Percentiles rank a stretch among this genome's conserved stretches.
Conservation (phyloP, 306 rosid species). For the Dicorynia guianensis region DNA sequence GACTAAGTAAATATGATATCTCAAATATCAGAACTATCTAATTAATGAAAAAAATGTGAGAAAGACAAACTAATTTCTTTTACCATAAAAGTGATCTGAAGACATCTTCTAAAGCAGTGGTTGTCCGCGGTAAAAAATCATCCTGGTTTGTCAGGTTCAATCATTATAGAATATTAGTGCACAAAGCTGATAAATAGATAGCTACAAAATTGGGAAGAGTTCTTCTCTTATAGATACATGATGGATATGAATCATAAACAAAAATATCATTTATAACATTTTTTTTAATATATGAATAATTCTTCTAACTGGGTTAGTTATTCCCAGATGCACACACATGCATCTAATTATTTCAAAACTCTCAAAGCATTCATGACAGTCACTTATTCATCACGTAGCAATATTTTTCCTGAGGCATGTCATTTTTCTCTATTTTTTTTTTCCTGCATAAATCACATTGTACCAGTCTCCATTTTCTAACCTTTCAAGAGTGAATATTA, state of each 20-base stretch:
- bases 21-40: slow-evolving; percentile 24
- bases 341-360: slow-evolving; percentile 22
- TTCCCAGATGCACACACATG: slow-evolving; percentile 10
- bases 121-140: slow-evolving; percentile 93
- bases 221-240: slow-evolving; percentile 1
- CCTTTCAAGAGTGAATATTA: slow-evolving; percentile 5
- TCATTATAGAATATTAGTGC: slow-evolving; percentile 33
- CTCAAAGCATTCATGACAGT: slow-evolving; percentile 15
- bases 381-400: neutral
- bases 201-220: slow-evolving; percentile 11
- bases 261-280: neutral
- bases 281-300: too few relatives aligned
- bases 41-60: slow-evolving; percentile 13
- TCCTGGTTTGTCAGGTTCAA: slow-evolving; percentile 61
- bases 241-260: neutral
- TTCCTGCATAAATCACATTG: neutral
- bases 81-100: slow-evolving; percentile 91
- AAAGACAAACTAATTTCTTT: slow-evolving; percentile 38
- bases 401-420: slow-evolving; percentile 11
- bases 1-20: slow-evolving; percentile 28
- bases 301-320: neutral
- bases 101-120: slow-evolving; percentile 69
- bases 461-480: slow-evolving; percentile 26
- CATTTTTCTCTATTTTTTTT: neutral
- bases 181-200: slow-evolving; percentile 34